A percentile compares a stretch with the other conserved stretches of the same genome.
phyloP scores from a whole-genome alignment of 2,329 filamentous ascomycete genomes.

The Stagonosporopsis cucurbitacearum region DNA sequence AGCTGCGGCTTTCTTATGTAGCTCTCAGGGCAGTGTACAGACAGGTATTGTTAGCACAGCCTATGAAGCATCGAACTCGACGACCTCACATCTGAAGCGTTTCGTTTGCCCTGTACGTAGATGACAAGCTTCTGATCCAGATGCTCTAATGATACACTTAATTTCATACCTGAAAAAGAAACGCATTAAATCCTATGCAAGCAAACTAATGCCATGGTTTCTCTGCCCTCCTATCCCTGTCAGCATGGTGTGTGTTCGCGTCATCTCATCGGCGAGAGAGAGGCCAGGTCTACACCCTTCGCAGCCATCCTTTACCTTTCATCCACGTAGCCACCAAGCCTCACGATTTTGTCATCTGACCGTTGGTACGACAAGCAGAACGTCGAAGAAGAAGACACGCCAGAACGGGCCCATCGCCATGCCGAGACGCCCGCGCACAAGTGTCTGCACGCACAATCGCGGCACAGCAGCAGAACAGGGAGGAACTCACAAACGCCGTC shows the following conservation, averaged over 20 bases:
- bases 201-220: too few species aligned
- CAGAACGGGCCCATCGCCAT: too few species aligned
- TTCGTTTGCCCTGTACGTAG: slow-evolving; percentile 7
- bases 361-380: too few species aligned
- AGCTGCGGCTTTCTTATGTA: slow-evolving; percentile 8
- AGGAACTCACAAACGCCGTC: too few species aligned
- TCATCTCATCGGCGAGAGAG: too few species aligned
- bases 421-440: neutral
- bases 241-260: too few species aligned
- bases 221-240: too few species aligned
- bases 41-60: neutral
- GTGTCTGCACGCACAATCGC: neutral
- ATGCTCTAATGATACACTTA: slow-evolving; percentile 14
- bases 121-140: slow-evolving; percentile 1
- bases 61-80: neutral
- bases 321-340: neutral
- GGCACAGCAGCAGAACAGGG: neutral
- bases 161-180: neutral
- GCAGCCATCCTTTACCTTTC: neutral
- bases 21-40: neutral
- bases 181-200: neutral
- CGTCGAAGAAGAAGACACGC: too few species aligned
- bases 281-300: too few species aligned
- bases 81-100: slow-evolving; percentile 9
- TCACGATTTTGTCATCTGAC: too few species aligned